phyloP scores from a whole-genome alignment of 1,284 basidiomycete species.

The Austropuccinia psidii region DNA sequence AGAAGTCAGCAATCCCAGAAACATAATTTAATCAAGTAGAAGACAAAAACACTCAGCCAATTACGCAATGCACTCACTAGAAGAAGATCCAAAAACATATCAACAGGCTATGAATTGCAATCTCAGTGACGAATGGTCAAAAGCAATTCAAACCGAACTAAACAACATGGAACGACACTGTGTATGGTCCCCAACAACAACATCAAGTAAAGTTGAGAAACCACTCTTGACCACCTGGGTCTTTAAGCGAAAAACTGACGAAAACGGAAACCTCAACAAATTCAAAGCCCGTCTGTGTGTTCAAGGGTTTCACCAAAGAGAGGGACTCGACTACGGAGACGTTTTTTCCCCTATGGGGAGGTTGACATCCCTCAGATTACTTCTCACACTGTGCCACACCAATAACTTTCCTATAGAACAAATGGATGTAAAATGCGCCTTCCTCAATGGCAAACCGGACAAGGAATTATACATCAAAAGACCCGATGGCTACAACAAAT shows the following conservation, averaged over 20 bases:
- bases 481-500: too few species aligned
- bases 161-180: not conserved
- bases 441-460: conserved; percentile 8
- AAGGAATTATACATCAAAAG: too few species aligned
- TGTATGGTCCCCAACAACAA: too few species aligned
- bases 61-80: too few species aligned
- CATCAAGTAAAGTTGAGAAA: not conserved
- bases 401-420: not conserved
- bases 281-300: conserved; percentile 12
- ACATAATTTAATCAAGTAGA: too few species aligned
- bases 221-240: conserved; percentile 9
- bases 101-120: not conserved
- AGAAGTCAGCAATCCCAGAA: too few species aligned
- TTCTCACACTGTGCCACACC: not conserved
- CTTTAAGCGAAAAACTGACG: not conserved
- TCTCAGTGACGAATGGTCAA: not conserved
- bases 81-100: conserved; percentile 15
- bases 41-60: too few species aligned
- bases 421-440: conserved; percentile 1
- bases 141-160: not conserved
- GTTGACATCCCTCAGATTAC: not conserved
- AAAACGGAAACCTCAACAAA: not conserved
- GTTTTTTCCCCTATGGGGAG: conserved; percentile 13
- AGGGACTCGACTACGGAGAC: conserved; percentile 4
- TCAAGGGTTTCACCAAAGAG: not conserved